Conservation (phyloP, 2,329 filamentous ascomycete genomes). For the Amesomyces nigricolor region DNA sequence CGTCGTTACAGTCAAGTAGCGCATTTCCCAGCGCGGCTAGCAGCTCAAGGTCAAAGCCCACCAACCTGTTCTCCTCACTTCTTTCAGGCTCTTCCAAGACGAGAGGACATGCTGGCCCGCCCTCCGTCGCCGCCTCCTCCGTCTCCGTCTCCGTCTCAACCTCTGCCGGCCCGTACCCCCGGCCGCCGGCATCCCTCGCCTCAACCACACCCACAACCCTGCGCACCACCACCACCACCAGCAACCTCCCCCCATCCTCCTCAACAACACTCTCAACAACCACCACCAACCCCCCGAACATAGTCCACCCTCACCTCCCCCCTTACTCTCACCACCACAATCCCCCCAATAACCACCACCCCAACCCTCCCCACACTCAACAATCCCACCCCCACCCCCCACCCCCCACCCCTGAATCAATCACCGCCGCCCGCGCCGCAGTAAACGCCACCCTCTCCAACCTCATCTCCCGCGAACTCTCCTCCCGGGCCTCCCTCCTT, state of each 20-base stretch:
- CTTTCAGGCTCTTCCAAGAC: background rate
- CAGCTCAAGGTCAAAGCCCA: background rate
- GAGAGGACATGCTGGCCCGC: background rate
- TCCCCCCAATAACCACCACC: background rate
- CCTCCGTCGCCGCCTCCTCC: constrained; percentile 1
- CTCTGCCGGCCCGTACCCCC: background rate
- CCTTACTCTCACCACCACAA: background rate
- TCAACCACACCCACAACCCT: too few species aligned
- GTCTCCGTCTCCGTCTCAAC: constrained; percentile 7
- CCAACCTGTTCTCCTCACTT: constrained; percentile 9
- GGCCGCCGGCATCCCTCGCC: background rate
- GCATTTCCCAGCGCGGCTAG: background rate
- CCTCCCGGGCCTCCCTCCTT: constrained; percentile 60
- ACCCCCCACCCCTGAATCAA: constrained; percentile 30
- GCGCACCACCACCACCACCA: background rate
- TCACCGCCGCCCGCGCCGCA: constrained; percentile 50
- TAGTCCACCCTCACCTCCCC: background rate
- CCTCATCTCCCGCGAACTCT: constrained; percentile 62
- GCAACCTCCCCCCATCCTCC: background rate
- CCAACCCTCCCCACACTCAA: background rate
- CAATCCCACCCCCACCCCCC: background rate
- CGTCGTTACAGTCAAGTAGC: background rate
- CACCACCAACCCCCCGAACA: background rate
- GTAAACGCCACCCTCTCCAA: constrained; percentile 61
- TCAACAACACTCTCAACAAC: background rate